Conservation (phyloP, 768 basidiomycete species). For the Podaxis mareebaensis region DNA sequence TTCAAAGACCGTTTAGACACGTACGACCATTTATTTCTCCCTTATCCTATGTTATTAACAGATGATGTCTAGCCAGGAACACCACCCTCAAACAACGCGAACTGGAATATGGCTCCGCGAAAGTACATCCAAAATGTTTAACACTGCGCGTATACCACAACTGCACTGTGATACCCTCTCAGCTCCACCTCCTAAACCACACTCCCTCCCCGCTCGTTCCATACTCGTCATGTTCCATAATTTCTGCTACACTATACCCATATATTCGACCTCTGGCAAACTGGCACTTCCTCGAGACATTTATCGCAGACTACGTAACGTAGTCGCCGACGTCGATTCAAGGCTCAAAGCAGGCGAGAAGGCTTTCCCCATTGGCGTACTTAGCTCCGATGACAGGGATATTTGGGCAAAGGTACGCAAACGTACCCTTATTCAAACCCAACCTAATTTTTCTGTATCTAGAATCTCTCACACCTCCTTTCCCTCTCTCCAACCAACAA, state of each 20-base stretch:
- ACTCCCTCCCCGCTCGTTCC: conserved; percentile 50
- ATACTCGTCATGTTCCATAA: conserved; percentile 73
- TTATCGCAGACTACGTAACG: conserved; percentile 43
- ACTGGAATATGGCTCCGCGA: conserved; percentile 71
- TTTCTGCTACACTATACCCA: conserved; percentile 78
- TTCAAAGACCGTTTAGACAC: conserved; percentile 67
- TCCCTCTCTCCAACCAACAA: conserved; percentile 67
- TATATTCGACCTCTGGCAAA: conserved; percentile 45
- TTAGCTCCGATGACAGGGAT: conserved; percentile 83
- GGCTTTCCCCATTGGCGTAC: conserved; percentile 62
- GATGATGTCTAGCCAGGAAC: conserved; percentile 52
- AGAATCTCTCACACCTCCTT: conserved; percentile 76
- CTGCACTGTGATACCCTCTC: conserved; percentile 65
- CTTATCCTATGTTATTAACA: not conserved
- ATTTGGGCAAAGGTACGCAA: conserved; percentile 71
- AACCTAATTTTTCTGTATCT: conserved; percentile 1
- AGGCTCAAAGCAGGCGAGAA: conserved; percentile 53
- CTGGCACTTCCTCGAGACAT: conserved; percentile 40
- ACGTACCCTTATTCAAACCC: conserved; percentile 1
- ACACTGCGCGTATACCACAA: conserved; percentile 74
- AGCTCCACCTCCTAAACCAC: conserved; percentile 39
- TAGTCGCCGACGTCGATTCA: conserved; percentile 57
- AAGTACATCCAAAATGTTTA: conserved; percentile 65
- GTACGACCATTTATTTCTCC: conserved; percentile 41
- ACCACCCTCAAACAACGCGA: conserved; percentile 70